These are phyloP conservation scores for Calycina herbarum DNA, from an alignment of 2,329 filamentous ascomycete genomes.

Conservation along the genomic window DNA sequence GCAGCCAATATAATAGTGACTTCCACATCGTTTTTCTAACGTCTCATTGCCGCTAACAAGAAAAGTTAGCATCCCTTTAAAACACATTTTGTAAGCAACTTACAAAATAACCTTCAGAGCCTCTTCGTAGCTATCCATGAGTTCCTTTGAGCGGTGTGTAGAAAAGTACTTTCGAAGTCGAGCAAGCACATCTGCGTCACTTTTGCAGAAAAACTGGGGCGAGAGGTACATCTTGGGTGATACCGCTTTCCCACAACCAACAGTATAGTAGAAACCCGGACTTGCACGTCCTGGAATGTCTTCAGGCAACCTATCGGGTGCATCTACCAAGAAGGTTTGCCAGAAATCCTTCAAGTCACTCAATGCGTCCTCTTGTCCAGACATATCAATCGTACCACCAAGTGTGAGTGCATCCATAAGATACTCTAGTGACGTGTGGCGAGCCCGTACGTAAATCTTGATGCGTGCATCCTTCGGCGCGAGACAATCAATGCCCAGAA, in stretches of 20 bases:
- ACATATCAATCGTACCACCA: conserved; percentile 24
- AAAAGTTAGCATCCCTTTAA: not conserved
- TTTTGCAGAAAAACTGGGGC: conserved; percentile 29
- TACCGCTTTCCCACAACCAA: conserved; percentile 26
- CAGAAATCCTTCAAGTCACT: conserved; percentile 29
- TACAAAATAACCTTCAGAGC: conserved; percentile 27
- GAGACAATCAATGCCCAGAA: conserved; percentile 31
- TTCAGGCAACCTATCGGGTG: conserved; percentile 24
- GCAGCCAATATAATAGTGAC: conserved; percentile 24
- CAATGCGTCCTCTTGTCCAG: conserved; percentile 22
- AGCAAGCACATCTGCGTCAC: conserved; percentile 28
- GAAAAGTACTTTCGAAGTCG: conserved; percentile 28
- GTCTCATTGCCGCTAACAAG: conserved; percentile 18
- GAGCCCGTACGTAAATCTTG: conserved; percentile 32
- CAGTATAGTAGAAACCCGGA: conserved; percentile 33
- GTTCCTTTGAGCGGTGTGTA: conserved; percentile 18
- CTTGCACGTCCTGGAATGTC: conserved; percentile 26
- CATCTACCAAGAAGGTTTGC: conserved; percentile 29
- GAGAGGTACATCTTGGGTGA: conserved; percentile 32
- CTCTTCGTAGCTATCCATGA: conserved; percentile 30
- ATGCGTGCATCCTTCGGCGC: conserved; percentile 27
- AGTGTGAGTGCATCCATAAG: conserved; percentile 33
- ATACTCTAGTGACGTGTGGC: conserved; percentile 28
- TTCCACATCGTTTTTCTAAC: conserved; percentile 19
- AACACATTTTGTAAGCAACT: conserved; percentile 9